Evolutionary conservation across 495 filamentous ascomycete genomes (phyloP).

Genomic region (Poronia punctata): DNA sequence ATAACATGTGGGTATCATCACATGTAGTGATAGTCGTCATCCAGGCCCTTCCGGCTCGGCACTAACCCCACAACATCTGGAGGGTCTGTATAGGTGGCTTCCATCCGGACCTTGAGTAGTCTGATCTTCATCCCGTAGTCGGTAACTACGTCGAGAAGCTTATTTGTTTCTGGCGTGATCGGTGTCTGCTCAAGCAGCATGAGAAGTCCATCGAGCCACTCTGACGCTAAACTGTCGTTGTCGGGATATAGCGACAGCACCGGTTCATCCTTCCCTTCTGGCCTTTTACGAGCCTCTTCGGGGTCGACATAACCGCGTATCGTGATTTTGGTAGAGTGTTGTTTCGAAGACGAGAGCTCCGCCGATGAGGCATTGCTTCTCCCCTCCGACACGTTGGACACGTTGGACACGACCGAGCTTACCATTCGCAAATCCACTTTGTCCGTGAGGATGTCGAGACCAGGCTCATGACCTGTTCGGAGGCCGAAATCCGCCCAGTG

Average conservation of each 20-base stretch:
- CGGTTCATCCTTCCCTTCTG: slow-evolving; percentile 42
- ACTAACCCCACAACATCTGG: slow-evolving; percentile 43
- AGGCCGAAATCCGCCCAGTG: slow-evolving; percentile 85
- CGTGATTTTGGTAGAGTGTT: slow-evolving; percentile 76
- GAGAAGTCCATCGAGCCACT: slow-evolving; percentile 93
- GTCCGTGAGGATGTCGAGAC: slow-evolving; percentile 64
- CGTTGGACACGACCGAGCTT: slow-evolving; percentile 89
- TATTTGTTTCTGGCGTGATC: slow-evolving; percentile 92
- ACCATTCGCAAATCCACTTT: slow-evolving; percentile 87
- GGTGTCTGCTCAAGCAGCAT: slow-evolving; percentile 94
- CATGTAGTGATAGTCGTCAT: slow-evolving; percentile 66
- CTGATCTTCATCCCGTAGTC: slow-evolving; percentile 92
- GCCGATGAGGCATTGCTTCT: slow-evolving; percentile 23
- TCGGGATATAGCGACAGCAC: slow-evolving; percentile 78
- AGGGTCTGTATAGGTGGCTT: slow-evolving; percentile 57
- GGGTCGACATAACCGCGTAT: slow-evolving; percentile 65
- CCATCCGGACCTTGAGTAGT: slow-evolving; percentile 84
- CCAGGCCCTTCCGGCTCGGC: slow-evolving; percentile 54
- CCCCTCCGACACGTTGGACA: slow-evolving; percentile 55
- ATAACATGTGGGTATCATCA: slow-evolving; percentile 23
- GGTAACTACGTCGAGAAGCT: slow-evolving; percentile 73
- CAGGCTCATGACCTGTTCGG: slow-evolving; percentile 57
- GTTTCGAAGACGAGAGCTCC: slow-evolving; percentile 23
- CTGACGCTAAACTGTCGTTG: slow-evolving; percentile 76
- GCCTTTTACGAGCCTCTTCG: slow-evolving; percentile 20